phyloP scores from a whole-genome alignment of 331 rosid species.

The Rhamnella rubrinervis region DNA sequence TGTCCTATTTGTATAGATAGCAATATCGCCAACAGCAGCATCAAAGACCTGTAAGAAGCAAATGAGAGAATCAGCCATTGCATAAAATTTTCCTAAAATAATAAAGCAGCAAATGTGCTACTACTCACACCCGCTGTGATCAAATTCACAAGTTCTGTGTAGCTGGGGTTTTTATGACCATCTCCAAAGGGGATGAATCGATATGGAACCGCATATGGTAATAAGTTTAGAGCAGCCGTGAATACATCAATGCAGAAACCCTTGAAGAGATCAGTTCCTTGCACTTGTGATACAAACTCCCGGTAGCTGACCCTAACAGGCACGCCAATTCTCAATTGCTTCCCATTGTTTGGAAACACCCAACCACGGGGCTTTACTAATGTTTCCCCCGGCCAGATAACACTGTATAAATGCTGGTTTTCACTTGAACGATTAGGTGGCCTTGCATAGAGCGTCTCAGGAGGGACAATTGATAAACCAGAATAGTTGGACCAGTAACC shows the following conservation, averaged over 20 bases:
- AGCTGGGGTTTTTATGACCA: constrained; percentile 72
- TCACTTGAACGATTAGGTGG: constrained; percentile 76
- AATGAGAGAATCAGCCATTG: constrained; percentile 24
- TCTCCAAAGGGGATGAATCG: constrained; percentile 70
- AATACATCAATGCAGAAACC: constrained; percentile 92
- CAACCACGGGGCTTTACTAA: constrained; percentile 79
- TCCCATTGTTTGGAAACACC: constrained; percentile 93
- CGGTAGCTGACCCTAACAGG: constrained; percentile 70
- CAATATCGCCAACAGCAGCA: constrained; percentile 84
- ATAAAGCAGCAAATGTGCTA: constrained; percentile 1
- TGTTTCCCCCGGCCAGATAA: constrained; percentile 97
- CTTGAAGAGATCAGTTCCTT: constrained; percentile 63
- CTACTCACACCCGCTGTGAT: constrained; percentile 74
- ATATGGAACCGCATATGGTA: constrained; percentile 88
- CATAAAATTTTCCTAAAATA: not conserved
- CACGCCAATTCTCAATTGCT: constrained; percentile 70
- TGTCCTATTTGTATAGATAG: constrained; percentile 89
- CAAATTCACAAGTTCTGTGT: constrained; percentile 58
- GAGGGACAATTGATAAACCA: constrained; percentile 72
- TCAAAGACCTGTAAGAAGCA: constrained; percentile 53
- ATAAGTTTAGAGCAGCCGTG: constrained; percentile 68
- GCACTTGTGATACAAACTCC: constrained; percentile 64
- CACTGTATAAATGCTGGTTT: constrained; percentile 54
- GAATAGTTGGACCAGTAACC: constrained; percentile 98
- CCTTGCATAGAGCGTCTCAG: constrained; percentile 69